A percentile compares a stretch with the other conserved stretches of the same genome.
Evolutionary conservation across 768 basidiomycete genomes (phyloP).

Genomic region (Hypholoma sublateritium): DNA sequence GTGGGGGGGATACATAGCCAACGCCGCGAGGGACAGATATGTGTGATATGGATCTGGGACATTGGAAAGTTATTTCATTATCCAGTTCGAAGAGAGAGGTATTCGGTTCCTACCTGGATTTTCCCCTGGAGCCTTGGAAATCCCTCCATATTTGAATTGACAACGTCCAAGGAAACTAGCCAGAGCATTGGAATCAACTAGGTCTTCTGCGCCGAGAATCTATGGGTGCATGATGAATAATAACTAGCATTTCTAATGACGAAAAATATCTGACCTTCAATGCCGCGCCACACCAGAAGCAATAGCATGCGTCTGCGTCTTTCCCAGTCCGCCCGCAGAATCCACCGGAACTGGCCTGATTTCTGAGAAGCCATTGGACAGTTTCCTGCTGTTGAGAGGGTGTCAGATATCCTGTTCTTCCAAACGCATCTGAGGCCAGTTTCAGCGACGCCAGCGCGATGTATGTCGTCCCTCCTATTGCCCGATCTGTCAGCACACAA

Average conservation of each 20-base stretch:
- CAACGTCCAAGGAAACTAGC: constrained; percentile 67
- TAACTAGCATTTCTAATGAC: not conserved
- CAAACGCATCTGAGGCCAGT: constrained; percentile 38
- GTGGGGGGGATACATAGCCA: constrained; percentile 64
- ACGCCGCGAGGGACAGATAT: constrained; percentile 82
- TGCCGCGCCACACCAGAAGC: constrained; percentile 91
- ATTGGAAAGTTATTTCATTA: not conserved
- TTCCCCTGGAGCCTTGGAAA: constrained; percentile 81
- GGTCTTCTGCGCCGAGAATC: constrained; percentile 64
- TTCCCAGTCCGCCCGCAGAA: constrained; percentile 91
- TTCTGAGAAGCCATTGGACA: constrained; percentile 75
- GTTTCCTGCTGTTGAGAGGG: constrained; percentile 49
- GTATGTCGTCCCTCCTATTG: constrained; percentile 88
- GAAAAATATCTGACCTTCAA: constrained; percentile 54
- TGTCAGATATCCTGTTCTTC: constrained; percentile 25
- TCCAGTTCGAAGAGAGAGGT: not conserved
- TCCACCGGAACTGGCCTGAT: constrained; percentile 71
- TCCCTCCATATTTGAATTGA: constrained; percentile 89
- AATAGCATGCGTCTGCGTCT: constrained; percentile 89
- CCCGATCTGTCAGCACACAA: not conserved
- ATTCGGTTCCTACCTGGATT: constrained; percentile 79
- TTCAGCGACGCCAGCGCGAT: constrained; percentile 79
- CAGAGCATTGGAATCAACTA: constrained; percentile 59
- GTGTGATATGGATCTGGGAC: constrained; percentile 90
- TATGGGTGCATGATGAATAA: constrained; percentile 29